Base-by-base conservation (phyloP, 306 rosid species). In the Vigna hirtella region DNA sequence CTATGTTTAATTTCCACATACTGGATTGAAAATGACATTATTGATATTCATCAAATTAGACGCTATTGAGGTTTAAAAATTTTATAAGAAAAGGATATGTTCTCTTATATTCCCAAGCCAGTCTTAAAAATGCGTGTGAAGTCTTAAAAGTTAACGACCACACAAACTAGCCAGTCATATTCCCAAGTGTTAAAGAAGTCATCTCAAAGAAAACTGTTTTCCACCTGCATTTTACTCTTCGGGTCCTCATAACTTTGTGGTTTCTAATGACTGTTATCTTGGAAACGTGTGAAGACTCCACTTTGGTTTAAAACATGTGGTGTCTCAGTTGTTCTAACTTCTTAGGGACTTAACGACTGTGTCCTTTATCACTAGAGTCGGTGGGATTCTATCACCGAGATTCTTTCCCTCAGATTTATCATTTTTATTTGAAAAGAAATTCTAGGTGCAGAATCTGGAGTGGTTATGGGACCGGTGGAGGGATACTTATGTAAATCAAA, bases 41-140 rank as follows among this genome's bases (percentile, higher is more conserved):
- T 80, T 73, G 22, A 49, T 50, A 66, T 68, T 68, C 16, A 58
- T 76, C 18, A 14, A 38, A 47, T 40, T 57, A 16, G 34, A 53
- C 57, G 32, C 47, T 66, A 38, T 50, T n/a, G 7, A 34, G 58
- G 6, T 49, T 22, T 36, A 36, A 53, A 40, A 12, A 53, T 1
- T 13, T 65, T 80, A 45, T 47, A 7, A 22, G 17, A 38, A 26
- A 66, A 32, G 34, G 10, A 18, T 61, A 28, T 58, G 53, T 49
- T 70, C 48, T 57, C 36, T 57, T 48, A 32, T 30, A 30, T 30
- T 30, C 34, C 34, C 34, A 30, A 30, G 5, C 34, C 34, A 30
- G 34, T 30, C 34, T 3, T 30, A 30, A 30, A 30, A 30, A 30
- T 30, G 34, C 34, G 34, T 30, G 38, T 34, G 45, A 42, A 11